phyloP scores from a whole-genome alignment of 169 alveolate genomes.

The Nephromyces sp. region DNA sequence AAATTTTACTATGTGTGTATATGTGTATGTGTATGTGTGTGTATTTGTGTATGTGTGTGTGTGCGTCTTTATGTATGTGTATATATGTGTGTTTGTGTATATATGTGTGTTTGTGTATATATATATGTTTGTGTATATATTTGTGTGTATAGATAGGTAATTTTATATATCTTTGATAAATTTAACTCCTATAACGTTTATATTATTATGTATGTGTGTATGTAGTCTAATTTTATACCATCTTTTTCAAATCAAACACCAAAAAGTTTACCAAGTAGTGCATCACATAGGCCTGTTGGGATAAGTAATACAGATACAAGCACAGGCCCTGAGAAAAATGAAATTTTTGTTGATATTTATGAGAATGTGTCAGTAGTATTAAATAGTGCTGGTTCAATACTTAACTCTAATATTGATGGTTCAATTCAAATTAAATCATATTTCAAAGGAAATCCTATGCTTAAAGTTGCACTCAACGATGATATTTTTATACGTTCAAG shows the following conservation, averaged over 20 bases:
- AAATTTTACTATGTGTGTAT: too few species aligned
- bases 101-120: too few species aligned
- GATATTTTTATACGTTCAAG: constrained; percentile 30
- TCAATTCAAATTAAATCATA: constrained; percentile 67
- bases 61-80: not conserved
- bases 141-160: too few species aligned
- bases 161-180: too few species aligned
- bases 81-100: not conserved
- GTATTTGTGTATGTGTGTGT: too few species aligned
- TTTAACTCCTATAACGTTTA: too few species aligned
- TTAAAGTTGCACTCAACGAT: constrained; percentile 73
- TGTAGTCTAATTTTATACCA: too few species aligned
- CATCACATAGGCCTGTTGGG: constrained; percentile 51
- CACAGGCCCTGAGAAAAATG: constrained; percentile 54
- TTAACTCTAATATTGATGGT: constrained; percentile 76
- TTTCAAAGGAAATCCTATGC: constrained; percentile 69
- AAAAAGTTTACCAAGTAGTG: constrained; percentile 53
- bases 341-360: constrained; percentile 83
- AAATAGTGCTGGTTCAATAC: constrained; percentile 69
- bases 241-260: too few species aligned
- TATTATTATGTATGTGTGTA: too few species aligned
- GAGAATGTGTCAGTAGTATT: constrained; percentile 75
- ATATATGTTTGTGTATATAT: too few species aligned
- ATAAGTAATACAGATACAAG: not conserved
- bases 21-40: too few species aligned